A percentile compares a stretch with the other conserved stretches of the same genome.
Evolutionary conservation across 192 early-diverging fungal genomes (phyloP).

Genomic region (Geranomyces michiganensis): DNA sequence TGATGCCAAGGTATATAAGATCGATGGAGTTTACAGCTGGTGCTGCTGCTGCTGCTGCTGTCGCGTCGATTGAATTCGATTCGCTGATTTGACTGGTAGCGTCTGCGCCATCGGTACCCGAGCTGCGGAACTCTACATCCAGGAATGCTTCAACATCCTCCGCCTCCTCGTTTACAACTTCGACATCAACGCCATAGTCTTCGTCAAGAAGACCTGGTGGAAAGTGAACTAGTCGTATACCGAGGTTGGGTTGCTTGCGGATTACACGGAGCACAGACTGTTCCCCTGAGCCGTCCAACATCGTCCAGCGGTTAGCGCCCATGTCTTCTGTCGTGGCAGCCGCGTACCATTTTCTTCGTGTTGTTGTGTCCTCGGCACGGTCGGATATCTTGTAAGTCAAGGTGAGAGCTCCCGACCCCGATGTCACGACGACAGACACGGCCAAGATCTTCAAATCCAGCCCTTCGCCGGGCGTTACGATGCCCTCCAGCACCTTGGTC

Average conservation of each 20-base stretch:
- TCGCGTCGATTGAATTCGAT: background rate
- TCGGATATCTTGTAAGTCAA: constrained; percentile 43
- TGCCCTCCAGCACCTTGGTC: constrained; percentile 63
- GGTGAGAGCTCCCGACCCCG: constrained; percentile 13
- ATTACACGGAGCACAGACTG: constrained; percentile 52
- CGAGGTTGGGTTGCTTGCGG: constrained; percentile 64
- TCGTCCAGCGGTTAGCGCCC: background rate
- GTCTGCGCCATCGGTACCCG: constrained; percentile 22
- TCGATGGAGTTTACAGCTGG: constrained; percentile 29
- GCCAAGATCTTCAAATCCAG: constrained; percentile 62
- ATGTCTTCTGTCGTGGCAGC: background rate
- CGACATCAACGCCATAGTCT: constrained; percentile 61
- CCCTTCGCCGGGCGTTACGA: constrained; percentile 54
- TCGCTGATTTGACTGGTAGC: constrained; percentile 30
- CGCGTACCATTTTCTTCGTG: constrained; percentile 40
- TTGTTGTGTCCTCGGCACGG: constrained; percentile 31
- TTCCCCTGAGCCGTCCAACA: constrained; percentile 61
- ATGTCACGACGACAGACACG: constrained; percentile 31
- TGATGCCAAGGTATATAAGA: constrained; percentile 49
- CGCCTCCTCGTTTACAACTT: constrained; percentile 64
- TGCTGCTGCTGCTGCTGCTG: constrained; percentile 3
- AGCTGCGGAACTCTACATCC: constrained; percentile 61
- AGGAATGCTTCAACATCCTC: constrained; percentile 61
- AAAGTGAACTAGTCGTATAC: constrained; percentile 52
- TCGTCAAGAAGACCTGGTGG: constrained; percentile 74